These are phyloP conservation scores for Leccinum variicolor DNA, from an alignment of 768 basidiomycete species.

Conservation along the genomic window DNA sequence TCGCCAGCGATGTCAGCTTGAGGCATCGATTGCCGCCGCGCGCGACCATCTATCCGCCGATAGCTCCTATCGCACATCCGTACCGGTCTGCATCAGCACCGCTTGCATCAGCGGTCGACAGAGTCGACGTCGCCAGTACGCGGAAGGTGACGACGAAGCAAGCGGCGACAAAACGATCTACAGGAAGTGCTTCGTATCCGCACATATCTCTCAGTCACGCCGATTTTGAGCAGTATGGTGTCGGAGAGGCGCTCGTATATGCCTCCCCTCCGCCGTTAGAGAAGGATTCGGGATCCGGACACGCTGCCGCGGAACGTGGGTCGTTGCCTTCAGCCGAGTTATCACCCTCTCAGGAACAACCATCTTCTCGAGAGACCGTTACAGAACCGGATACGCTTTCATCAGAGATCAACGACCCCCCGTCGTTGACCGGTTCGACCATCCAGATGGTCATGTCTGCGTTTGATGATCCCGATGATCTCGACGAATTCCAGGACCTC, in stretches of 20 bases:
- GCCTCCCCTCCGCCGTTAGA: slow-evolving; percentile 24
- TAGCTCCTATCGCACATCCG: slow-evolving; percentile 30
- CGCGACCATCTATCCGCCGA: slow-evolving; percentile 17
- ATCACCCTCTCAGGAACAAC: background rate
- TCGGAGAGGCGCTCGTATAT: slow-evolving; percentile 62
- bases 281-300: background rate
- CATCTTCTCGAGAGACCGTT: background rate
- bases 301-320: background rate
- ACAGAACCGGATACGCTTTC: slow-evolving; percentile 23
- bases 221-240: slow-evolving; percentile 49
- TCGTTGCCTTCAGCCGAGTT: background rate
- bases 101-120: background rate
- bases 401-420: slow-evolving; percentile 4
- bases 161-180: background rate
- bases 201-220: slow-evolving; percentile 27
- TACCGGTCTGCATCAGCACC: slow-evolving; percentile 11
- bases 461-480: slow-evolving; percentile 58
- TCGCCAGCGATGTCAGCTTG: slow-evolving; percentile 29
- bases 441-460: slow-evolving; percentile 37
- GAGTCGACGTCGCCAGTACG: background rate
- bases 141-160: background rate
- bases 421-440: slow-evolving; percentile 37
- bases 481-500: slow-evolving; percentile 71
- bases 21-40: slow-evolving; percentile 38
- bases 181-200: background rate